phyloP scores from a whole-genome alignment of 768 basidiomycete genomes.

The Collybiopsis confluens region DNA sequence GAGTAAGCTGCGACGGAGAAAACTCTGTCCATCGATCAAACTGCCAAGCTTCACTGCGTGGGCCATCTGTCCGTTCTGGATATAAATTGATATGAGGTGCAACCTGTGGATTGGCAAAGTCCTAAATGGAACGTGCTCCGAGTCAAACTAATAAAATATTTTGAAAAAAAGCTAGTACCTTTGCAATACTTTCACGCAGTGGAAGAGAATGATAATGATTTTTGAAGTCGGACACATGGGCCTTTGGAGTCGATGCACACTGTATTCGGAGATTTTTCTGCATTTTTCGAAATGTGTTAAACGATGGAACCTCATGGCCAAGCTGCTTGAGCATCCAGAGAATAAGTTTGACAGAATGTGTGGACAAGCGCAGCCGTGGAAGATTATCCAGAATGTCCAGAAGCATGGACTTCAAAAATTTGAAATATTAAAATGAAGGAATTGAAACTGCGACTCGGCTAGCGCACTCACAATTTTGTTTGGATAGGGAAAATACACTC shows the following conservation, averaged over 20 bases:
- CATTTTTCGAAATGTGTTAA: conserved; percentile 9
- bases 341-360: conserved; percentile 7
- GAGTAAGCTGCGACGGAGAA: background rate
- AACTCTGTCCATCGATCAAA: conserved; percentile 1
- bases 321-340: conserved; percentile 9
- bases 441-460: too few relatives aligned
- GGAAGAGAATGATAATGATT: background rate
- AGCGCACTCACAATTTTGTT: background rate
- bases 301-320: conserved; percentile 9
- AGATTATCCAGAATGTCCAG: conserved; percentile 13
- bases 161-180: background rate
- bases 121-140: too few relatives aligned
- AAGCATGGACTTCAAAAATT: background rate
- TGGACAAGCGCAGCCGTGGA: conserved; percentile 12
- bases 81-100: background rate
- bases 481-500: background rate
- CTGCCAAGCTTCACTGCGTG: background rate
- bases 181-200: background rate
- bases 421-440: background rate
- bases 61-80: background rate
- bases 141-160: background rate
- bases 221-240: background rate
- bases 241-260: background rate
- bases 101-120: conserved; percentile 1
- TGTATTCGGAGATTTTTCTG: background rate